A percentile compares a stretch with the other conserved stretches of the same genome.
Conservation (phyloP, 176 grass and related monocot species). For the Avena eriantha region DNA sequence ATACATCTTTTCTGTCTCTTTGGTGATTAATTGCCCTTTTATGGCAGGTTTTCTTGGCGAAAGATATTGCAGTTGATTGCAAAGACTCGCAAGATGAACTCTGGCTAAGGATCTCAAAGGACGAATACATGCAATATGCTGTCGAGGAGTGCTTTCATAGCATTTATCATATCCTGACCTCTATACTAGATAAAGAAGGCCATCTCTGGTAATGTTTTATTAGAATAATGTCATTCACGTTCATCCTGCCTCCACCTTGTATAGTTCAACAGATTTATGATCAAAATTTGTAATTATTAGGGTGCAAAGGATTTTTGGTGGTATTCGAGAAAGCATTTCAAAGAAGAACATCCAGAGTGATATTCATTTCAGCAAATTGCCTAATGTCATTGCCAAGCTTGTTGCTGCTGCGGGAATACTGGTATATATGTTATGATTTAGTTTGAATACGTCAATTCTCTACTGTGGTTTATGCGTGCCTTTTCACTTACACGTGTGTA, state of each 20-base stretch:
- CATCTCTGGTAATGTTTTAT: constrained; percentile 60
- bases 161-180: constrained; percentile 66
- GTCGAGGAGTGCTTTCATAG: constrained; percentile 79
- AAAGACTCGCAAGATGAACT: constrained; percentile 82
- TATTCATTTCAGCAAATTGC: constrained; percentile 62
- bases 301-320: constrained; percentile 73
- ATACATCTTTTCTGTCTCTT: neutral
- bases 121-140: constrained; percentile 93
- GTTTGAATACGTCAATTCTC: neutral
- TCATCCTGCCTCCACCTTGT: constrained; percentile 14
- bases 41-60: constrained; percentile 86
- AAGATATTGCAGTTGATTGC: constrained; percentile 82
- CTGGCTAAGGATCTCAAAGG: constrained; percentile 80
- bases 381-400: constrained; percentile 78
- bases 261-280: constrained; percentile 21
- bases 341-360: constrained; percentile 47
- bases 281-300: constrained; percentile 50
- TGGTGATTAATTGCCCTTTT: neutral
- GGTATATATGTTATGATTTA: constrained; percentile 48
- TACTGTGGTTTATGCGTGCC: constrained; percentile 11
- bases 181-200: constrained; percentile 82
- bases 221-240: neutral
- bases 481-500: neutral
- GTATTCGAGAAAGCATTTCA: constrained; percentile 61
- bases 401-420: constrained; percentile 80